These are phyloP conservation scores for Cicer yamashitae DNA, from an alignment of 306 rosid species.

Conservation along the genomic window DNA sequence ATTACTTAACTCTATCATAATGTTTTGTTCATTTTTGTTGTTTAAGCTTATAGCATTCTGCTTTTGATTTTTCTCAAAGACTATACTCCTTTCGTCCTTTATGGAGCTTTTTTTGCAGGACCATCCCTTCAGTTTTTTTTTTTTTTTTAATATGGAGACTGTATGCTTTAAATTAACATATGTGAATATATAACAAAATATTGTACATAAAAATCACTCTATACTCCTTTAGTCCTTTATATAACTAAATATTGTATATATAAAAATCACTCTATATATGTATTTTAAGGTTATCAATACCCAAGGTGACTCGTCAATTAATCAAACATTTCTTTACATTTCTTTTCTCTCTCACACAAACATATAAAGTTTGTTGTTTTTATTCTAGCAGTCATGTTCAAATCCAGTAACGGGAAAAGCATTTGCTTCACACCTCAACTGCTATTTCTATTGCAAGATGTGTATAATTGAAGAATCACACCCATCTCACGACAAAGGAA, in stretches of 20 bases:
- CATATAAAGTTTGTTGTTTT: conserved; percentile 5
- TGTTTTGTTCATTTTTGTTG: not conserved
- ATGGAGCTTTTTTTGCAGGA: not conserved
- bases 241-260: not conserved
- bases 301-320: not conserved
- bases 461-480: conserved; percentile 27
- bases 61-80: not conserved
- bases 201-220: not conserved
- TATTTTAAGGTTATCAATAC: not conserved
- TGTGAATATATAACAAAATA: not conserved
- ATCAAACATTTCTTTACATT: not conserved
- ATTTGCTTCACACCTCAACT: conserved; percentile 13
- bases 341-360: not conserved
- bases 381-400: conserved; percentile 27
- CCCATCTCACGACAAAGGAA: conserved; percentile 23
- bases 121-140: not conserved
- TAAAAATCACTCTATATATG: not conserved
- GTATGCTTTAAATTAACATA: not conserved
- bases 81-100: not conserved
- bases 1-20: not conserved
- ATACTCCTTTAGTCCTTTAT: not conserved
- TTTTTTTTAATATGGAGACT: not conserved
- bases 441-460: conserved; percentile 17
- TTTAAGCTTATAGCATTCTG: not conserved
- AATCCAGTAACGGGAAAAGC: conserved; percentile 8